phyloP scores from a whole-genome alignment of 2,329 filamentous ascomycete genomes.

The Neonectria coccinea region DNA sequence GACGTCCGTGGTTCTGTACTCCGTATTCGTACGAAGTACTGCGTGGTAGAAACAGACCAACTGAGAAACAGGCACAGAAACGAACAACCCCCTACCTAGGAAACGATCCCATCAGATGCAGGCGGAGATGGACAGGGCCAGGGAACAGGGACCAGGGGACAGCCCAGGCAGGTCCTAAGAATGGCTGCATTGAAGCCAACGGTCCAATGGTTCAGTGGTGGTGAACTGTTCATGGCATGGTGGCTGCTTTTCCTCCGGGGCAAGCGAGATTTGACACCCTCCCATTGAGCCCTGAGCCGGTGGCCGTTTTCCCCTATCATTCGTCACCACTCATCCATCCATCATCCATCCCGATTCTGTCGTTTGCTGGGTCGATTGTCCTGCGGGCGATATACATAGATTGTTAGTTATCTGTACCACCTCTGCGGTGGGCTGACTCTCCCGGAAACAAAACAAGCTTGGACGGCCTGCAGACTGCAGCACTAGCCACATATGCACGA shows the following conservation, averaged over 20 bases:
- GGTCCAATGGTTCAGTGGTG: constrained; percentile 1
- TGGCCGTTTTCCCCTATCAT: background rate
- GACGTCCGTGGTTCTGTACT: background rate
- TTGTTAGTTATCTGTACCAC: too few relatives aligned
- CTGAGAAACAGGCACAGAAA: background rate
- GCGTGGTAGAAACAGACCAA: too few relatives aligned
- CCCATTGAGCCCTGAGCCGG: constrained; percentile 18
- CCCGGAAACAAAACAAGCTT: constrained; percentile 1
- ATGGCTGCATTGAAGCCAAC: background rate
- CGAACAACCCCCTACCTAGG: background rate
- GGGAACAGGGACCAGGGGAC: constrained; percentile 2
- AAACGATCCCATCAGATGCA: constrained; percentile 15
- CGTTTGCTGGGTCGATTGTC: background rate
- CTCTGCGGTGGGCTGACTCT: background rate
- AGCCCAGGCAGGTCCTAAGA: background rate
- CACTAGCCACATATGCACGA: background rate
- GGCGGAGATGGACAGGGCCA: constrained; percentile 1
- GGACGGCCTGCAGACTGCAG: background rate
- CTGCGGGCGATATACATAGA: too few relatives aligned
- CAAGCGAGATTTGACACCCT: constrained; percentile 41
- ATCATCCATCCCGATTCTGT: background rate
- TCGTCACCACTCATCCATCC: background rate
- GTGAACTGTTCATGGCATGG: constrained; percentile 17
- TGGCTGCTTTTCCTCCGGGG: constrained; percentile 34
- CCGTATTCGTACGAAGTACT: too few relatives aligned